These are phyloP conservation scores for Glycine tomentella DNA, from an alignment of 306 rosid species.

Conservation along the genomic window DNA sequence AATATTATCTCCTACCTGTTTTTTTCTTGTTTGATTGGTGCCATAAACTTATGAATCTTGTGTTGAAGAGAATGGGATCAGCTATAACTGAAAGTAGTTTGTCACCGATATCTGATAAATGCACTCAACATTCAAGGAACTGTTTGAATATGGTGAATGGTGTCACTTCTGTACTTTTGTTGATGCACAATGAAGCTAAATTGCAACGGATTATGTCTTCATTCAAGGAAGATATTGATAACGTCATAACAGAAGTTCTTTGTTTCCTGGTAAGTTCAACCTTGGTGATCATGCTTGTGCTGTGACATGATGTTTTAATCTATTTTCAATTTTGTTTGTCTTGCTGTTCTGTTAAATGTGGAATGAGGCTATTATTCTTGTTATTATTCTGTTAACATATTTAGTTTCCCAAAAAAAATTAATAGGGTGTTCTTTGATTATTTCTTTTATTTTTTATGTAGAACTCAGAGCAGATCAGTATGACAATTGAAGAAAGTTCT, in stretches of 20 bases:
- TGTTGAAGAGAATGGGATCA: conserved; percentile 63
- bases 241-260: conserved; percentile 51
- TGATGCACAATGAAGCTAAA: conserved; percentile 63
- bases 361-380: too few species aligned
- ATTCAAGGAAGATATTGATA: conserved; percentile 58
- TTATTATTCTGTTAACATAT: too few species aligned
- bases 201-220: conserved; percentile 53
- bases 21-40: conserved; percentile 72
- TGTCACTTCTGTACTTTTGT: conserved; percentile 55
- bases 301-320: too few species aligned
- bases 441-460: too few species aligned
- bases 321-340: too few species aligned
- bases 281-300: conserved; percentile 35
- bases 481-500: too few species aligned
- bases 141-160: conserved; percentile 51
- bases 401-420: too few species aligned
- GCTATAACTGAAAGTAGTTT: conserved; percentile 51
- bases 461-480: too few species aligned
- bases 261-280: conserved; percentile 63
- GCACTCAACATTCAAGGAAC: conserved; percentile 40
- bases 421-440: too few species aligned
- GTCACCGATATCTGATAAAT: conserved; percentile 34
- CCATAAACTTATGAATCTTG: conserved; percentile 66
- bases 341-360: too few species aligned
- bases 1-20: conserved; percentile 69